phyloP scores from a whole-genome alignment of 176 grass and related monocot genomes.

The Secale cereale region DNA sequence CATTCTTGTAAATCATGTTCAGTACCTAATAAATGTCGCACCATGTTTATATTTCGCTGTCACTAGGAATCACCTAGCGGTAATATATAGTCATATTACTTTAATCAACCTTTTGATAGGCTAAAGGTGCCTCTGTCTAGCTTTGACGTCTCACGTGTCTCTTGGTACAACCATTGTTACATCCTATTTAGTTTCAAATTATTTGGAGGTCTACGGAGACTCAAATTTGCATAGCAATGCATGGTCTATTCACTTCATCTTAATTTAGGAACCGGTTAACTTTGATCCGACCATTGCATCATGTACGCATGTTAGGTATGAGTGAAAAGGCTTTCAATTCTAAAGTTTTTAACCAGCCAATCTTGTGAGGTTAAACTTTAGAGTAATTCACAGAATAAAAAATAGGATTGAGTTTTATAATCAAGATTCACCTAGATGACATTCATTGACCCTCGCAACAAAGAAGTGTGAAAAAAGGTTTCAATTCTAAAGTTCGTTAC shows the following conservation, averaged over 20 bases:
- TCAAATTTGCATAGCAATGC: not conserved
- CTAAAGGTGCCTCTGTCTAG: not conserved
- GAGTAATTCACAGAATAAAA: not conserved
- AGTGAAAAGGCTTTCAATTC: not conserved
- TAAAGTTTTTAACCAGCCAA: not conserved
- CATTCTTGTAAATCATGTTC: not conserved
- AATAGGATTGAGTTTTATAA: not conserved
- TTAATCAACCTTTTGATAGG: not conserved
- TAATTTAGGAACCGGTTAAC: not conserved
- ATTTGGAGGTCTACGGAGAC: not conserved
- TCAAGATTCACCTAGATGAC: not conserved
- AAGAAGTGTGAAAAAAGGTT: too few relatives aligned
- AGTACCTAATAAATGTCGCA: not conserved
- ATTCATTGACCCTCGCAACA: not conserved
- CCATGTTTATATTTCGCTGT: not conserved
- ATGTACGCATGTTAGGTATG: too few relatives aligned
- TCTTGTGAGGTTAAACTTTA: not conserved
- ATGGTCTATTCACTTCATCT: not conserved
- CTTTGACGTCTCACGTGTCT: not conserved
- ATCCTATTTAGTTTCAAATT: not conserved
- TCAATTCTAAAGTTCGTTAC: too few relatives aligned
- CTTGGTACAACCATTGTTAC: not conserved
- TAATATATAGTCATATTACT: not conserved
- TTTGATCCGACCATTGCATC: not conserved
- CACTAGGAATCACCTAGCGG: not conserved